Evolutionary conservation across 768 basidiomycete genomes (phyloP).

Genomic region (Boletus tomentosulus): DNA sequence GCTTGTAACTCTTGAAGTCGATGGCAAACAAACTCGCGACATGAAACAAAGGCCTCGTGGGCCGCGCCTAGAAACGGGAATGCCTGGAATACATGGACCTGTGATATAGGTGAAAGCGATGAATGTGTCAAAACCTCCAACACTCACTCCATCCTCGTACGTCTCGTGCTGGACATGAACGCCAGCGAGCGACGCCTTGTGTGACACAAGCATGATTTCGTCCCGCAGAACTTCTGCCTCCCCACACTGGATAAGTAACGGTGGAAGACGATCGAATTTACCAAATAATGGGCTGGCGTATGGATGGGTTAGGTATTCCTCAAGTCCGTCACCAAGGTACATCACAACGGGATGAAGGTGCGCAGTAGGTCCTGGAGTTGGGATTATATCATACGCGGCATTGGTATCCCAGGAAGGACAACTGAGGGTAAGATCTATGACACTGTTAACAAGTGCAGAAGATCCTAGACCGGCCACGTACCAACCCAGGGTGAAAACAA

Average conservation of each 20-base stretch:
- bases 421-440: conserved; percentile 86
- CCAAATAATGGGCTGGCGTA: conserved; percentile 96
- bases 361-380: conserved; percentile 65
- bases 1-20: conserved; percentile 52
- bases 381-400: conserved; percentile 78
- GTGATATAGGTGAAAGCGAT: conserved; percentile 2
- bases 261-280: conserved; percentile 79
- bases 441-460: conserved; percentile 7
- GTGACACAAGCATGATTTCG: conserved; percentile 85
- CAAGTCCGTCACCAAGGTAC: conserved; percentile 80
- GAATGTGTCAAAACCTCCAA: neutral
- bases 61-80: conserved; percentile 74
- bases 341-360: conserved; percentile 93
- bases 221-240: conserved; percentile 96
- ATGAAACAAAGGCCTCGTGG: conserved; percentile 64
- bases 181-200: conserved; percentile 86
- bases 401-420: conserved; percentile 99
- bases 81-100: conserved; percentile 91
- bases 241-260: conserved; percentile 86
- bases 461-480: conserved; percentile 36
- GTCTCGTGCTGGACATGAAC: conserved; percentile 84
- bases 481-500: conserved; percentile 96
- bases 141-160: conserved; percentile 83
- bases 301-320: conserved; percentile 88
- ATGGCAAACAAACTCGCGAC: conserved; percentile 62